Conservation (phyloP, 2,329 filamentous ascomycete species). For the Ophiostoma perfectum region DNA sequence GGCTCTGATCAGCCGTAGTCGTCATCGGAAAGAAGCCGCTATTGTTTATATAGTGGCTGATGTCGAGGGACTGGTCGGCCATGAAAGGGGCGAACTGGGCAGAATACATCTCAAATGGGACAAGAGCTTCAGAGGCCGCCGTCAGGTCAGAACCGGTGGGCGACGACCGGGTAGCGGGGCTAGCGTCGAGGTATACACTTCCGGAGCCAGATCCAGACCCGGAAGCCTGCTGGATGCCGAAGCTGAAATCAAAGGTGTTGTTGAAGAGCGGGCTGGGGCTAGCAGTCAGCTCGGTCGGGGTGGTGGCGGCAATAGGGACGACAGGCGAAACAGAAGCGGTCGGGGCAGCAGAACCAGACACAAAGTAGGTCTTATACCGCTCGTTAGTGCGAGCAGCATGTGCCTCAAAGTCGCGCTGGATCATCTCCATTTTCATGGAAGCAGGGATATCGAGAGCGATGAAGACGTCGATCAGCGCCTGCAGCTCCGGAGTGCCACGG, state of each 20-base stretch:
- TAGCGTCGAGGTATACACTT: conserved; percentile 21
- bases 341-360: conserved; percentile 28
- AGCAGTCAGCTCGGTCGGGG: conserved; percentile 35
- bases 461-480: conserved; percentile 55
- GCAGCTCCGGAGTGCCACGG: conserved; percentile 56
- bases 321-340: conserved; percentile 1
- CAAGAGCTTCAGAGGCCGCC: conserved; percentile 26
- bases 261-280: conserved; percentile 40
- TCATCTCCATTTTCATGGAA: conserved; percentile 41
- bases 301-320: conserved; percentile 23
- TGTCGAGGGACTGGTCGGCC: conserved; percentile 28
- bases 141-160: conserved; percentile 36
- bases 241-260: conserved; percentile 34
- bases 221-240: conserved; percentile 4
- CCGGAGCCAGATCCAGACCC: conserved; percentile 6
- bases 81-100: conserved; percentile 34
- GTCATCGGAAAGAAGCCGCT: conserved; percentile 12
- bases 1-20: conserved; percentile 23
- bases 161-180: conserved; percentile 20
- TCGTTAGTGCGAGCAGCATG: conserved; percentile 47
- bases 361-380: conserved; percentile 56
- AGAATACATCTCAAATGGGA: conserved; percentile 24
- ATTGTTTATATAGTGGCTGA: not conserved
- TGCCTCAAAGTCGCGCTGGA: conserved; percentile 27
- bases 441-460: conserved; percentile 41